phyloP scores from a whole-genome alignment of 2,329 filamentous ascomycete genomes.

The Colletotrichum aenigma region DNA sequence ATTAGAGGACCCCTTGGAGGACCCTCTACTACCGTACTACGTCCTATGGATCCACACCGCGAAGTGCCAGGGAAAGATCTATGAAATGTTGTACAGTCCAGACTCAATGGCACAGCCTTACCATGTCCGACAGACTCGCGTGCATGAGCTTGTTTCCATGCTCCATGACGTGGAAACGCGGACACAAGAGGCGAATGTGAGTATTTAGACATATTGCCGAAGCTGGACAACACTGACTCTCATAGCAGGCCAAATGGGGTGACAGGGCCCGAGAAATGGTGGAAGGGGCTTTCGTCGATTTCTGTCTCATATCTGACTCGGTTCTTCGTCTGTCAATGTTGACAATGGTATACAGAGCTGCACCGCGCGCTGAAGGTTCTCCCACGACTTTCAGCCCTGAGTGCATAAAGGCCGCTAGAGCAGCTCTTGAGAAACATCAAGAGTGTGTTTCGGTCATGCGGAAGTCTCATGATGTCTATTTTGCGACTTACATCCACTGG shows the following conservation, averaged over 20 bases:
- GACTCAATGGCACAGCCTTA: constrained; percentile 40
- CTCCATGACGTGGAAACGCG: constrained; percentile 33
- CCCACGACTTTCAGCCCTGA: constrained; percentile 42
- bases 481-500: constrained; percentile 46
- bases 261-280: background rate
- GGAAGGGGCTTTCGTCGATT: constrained; percentile 32
- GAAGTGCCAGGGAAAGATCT: constrained; percentile 58
- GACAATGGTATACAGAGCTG: constrained; percentile 47
- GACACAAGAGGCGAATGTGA: constrained; percentile 22
- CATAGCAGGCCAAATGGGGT: background rate
- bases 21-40: constrained; percentile 38
- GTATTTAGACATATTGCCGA: background rate
- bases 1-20: background rate
- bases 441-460: constrained; percentile 43
- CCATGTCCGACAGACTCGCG: constrained; percentile 36
- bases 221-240: background rate
- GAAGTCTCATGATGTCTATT: constrained; percentile 38
- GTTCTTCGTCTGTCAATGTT: constrained; percentile 45
- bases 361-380: constrained; percentile 30
- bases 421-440: constrained; percentile 43
- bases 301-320: constrained; percentile 41
- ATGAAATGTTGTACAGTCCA: constrained; percentile 57
- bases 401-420: constrained; percentile 46
- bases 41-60: constrained; percentile 54
- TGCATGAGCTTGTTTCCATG: constrained; percentile 32